Evolutionary conservation across 2,329 filamentous ascomycete species (phyloP), one percentile per base, ranked within the genome.

Genomic region (Triangularia setosa): DNA sequence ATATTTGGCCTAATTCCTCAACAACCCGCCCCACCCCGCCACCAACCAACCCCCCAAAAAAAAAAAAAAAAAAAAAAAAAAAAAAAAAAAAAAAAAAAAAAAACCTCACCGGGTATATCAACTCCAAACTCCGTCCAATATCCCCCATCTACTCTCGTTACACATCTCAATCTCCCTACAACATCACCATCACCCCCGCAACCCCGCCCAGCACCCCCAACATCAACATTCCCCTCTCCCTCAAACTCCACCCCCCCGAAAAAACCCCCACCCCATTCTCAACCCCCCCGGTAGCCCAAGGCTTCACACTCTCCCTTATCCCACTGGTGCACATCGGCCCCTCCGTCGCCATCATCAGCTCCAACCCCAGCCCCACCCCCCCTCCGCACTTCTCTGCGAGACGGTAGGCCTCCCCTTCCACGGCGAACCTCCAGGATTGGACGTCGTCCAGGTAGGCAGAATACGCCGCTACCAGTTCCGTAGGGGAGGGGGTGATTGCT

Each of bases 311-410:
- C 30, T 40, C 48, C 48, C 48, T 44, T 4, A 64, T 35, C 57
- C 62, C 62, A 18, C 57, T 60, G 2, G 58, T 54, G 24, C 62
- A 64, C 62, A 64, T 64, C 11, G 56, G 28, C 23, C 55, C 62
- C 52, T 64, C 62, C 11, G 62, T 64, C 8, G 62, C 62, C 57
- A 60, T 60, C 44, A 64, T 25, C 57, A 64, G 18, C 52, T 64
- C 62, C 57, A 64, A 24, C 12, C 30, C 62, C 18, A 60, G 9
- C 27, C 62, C 62, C 6, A 60, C 58, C 16, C 33, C 30, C 11
- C 57, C 57, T 25, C 56, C 57, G 18, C 62, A 64, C 23, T 24
- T 23, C 12, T 33, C 57, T 2, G 57, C 62, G 2, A 56, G 21
- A 1, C 28, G n/a, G 48, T 64, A 64, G 2, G 62, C 62, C 24